These are phyloP conservation scores for Colletotrichum graminicola DNA, from an alignment of 2,329 filamentous ascomycete species.

Conservation along the genomic window DNA sequence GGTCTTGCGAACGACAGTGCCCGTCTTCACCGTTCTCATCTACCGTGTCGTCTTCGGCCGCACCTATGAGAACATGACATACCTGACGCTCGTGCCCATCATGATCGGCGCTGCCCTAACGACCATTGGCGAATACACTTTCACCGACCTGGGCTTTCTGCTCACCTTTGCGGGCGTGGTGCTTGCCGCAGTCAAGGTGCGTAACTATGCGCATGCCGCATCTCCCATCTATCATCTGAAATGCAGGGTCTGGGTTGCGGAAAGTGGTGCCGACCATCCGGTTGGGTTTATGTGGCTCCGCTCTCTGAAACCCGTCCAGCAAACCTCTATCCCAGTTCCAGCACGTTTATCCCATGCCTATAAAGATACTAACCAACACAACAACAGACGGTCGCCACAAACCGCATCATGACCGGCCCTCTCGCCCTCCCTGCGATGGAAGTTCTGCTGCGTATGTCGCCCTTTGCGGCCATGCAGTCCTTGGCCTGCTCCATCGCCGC, in stretches of 20 bases:
- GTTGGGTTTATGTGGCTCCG: conserved; percentile 27
- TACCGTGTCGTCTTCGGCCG: conserved; percentile 68
- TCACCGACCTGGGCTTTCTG: conserved; percentile 68
- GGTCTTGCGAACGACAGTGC: conserved; percentile 71
- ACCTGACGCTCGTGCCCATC: conserved; percentile 71
- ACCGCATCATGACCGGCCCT: conserved; percentile 73
- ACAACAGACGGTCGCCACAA: conserved; percentile 68
- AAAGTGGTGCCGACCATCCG: conserved; percentile 20
- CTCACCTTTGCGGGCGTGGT: conserved; percentile 67
- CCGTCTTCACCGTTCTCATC: conserved; percentile 72
- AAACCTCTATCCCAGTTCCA: conserved; percentile 21
- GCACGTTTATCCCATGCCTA: conserved; percentile 8
- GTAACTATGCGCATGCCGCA: conserved; percentile 28
- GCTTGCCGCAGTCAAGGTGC: conserved; percentile 67
- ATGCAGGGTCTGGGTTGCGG: conserved; percentile 16
- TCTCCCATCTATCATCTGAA: conserved; percentile 23
- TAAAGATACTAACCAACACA: conserved; percentile 25
- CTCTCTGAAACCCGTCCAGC: conserved; percentile 29
- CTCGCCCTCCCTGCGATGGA: conserved; percentile 70
- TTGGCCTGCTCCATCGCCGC: conserved; percentile 63
- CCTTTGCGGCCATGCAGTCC: conserved; percentile 69
- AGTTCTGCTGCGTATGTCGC: conserved; percentile 72
- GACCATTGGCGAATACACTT: conserved; percentile 73
- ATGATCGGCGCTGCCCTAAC: conserved; percentile 70
- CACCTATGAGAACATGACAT: conserved; percentile 67